Evolutionary conservation across 305 asterid genomes (phyloP).

Genomic region (Fraxinus nigra): DNA sequence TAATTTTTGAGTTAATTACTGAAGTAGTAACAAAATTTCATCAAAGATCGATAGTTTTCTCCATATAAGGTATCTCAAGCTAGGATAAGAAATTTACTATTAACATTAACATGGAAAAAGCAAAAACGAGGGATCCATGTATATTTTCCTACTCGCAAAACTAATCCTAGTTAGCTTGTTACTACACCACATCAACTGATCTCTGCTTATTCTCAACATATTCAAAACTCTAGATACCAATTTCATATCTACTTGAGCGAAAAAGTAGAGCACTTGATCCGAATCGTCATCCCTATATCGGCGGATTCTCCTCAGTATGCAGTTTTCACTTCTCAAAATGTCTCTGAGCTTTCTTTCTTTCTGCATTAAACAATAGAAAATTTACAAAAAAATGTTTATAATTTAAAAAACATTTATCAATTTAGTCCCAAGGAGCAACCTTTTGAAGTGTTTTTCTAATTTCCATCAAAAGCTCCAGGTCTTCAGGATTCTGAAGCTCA

Average conservation of each 20-base stretch:
- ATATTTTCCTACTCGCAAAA: constrained; percentile 63
- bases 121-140: constrained; percentile 71
- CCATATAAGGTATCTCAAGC: neutral
- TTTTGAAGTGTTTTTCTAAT: constrained; percentile 55
- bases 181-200: constrained; percentile 78
- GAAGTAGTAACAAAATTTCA: neutral
- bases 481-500: constrained; percentile 48
- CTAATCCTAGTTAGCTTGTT: constrained; percentile 65
- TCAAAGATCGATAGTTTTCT: neutral
- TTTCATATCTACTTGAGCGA: constrained; percentile 81
- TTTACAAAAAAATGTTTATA: neutral
- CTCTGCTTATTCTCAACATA: constrained; percentile 67
- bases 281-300: constrained; percentile 52
- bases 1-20: neutral
- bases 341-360: constrained; percentile 81
- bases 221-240: constrained; percentile 75
- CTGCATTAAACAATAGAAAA: constrained; percentile 38
- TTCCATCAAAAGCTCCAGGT: constrained; percentile 50
- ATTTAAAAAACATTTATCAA: neutral
- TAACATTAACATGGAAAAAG: constrained; percentile 70
- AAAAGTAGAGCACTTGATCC: constrained; percentile 73
- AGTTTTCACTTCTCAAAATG: constrained; percentile 59
- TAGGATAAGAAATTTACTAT: neutral
- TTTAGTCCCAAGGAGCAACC: constrained; percentile 37
- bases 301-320: constrained; percentile 59